Conservation (phyloP, 176 grass and related monocot genomes). For the Pontederia paniculata region DNA sequence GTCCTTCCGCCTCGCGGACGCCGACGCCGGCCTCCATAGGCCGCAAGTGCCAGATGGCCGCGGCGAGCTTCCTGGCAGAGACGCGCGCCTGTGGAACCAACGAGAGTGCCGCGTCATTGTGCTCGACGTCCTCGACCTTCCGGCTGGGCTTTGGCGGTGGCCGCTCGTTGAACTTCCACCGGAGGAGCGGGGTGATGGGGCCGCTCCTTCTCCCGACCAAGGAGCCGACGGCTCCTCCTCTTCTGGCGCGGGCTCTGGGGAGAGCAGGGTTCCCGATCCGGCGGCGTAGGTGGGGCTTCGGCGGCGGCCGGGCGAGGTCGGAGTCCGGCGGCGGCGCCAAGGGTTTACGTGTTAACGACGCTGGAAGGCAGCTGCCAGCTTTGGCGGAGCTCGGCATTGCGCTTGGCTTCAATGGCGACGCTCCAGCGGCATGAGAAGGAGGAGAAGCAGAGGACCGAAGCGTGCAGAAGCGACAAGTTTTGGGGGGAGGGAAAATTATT, state of each 20-base stretch:
- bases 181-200: constrained; percentile 7
- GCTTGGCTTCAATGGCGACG: too few relatives aligned
- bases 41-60: constrained; percentile 11
- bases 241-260: not conserved
- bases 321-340: not conserved
- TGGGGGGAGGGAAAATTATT: too few relatives aligned
- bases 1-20: not conserved
- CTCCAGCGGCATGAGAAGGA: too few relatives aligned
- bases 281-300: constrained; percentile 11
- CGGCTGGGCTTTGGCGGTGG: not conserved
- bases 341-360: too few relatives aligned
- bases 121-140: not conserved
- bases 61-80: constrained; percentile 19
- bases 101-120: not conserved
- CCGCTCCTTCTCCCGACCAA: constrained; percentile 1
- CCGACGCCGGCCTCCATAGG: not conserved
- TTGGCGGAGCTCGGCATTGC: too few relatives aligned
- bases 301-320: not conserved
- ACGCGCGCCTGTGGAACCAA: not conserved
- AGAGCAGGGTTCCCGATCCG: constrained; percentile 20
- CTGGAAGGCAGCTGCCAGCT: too few relatives aligned
- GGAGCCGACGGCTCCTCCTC: not conserved
- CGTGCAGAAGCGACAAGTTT: too few relatives aligned
- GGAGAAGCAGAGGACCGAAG: too few relatives aligned
- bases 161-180: constrained; percentile 8